Percentiles rank a stretch among this genome's conserved stretches.
phyloP scores from a whole-genome alignment of 148 eudicot genomes.

The Silene conica region DNA sequence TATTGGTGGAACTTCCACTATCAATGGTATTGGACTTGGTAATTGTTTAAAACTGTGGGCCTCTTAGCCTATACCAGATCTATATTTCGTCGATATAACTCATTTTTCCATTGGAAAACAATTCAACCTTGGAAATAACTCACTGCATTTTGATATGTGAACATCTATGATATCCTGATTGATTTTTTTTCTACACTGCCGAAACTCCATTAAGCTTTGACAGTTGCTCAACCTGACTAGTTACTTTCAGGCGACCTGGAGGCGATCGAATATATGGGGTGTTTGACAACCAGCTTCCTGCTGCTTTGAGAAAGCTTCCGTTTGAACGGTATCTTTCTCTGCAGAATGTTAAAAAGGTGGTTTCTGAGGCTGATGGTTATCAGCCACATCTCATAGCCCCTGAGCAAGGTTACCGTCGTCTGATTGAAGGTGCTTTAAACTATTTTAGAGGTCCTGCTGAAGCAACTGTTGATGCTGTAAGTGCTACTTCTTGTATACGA shows the following conservation, averaged over 20 bases:
- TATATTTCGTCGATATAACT: neutral
- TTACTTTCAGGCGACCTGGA: constrained; percentile 62
- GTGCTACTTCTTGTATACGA: constrained; percentile 14
- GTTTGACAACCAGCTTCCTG: constrained; percentile 82
- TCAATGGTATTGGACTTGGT: neutral
- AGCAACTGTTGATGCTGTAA: constrained; percentile 83
- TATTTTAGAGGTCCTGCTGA: constrained; percentile 78
- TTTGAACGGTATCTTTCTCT: constrained; percentile 75
- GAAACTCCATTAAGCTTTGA: neutral
- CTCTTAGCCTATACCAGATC: neutral
- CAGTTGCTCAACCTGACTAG: constrained; percentile 1
- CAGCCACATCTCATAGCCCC: constrained; percentile 88
- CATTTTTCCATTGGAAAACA: neutral
- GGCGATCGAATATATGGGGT: constrained; percentile 83
- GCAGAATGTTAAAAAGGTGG: constrained; percentile 57
- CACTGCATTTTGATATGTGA: neutral
- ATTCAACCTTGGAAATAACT: neutral
- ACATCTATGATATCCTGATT: neutral
- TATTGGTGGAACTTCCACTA: neutral
- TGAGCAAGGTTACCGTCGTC: constrained; percentile 79
- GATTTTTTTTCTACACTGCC: neutral
- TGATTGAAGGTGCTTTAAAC: constrained; percentile 64
- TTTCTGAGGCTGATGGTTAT: constrained; percentile 78
- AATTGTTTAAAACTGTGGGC: neutral
- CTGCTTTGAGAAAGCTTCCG: constrained; percentile 76